Base-by-base conservation (phyloP, 1,139 yeast species). In the Magnusiomyces starmeri region DNA sequence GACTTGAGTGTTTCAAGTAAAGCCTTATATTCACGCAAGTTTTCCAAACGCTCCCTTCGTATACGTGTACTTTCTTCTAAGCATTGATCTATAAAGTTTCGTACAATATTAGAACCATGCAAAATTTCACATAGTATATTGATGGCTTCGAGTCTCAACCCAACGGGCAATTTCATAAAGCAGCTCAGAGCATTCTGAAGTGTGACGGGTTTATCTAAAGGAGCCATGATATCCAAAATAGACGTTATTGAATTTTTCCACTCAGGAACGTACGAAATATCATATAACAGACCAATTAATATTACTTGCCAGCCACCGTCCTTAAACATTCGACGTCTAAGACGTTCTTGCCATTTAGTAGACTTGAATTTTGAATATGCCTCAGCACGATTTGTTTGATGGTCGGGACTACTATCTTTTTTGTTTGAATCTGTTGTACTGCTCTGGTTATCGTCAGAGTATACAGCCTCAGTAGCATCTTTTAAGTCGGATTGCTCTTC, bases 221-320 rank as follows among this genome's bases (percentile, higher is more conserved):
- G 89, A 0, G 92, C 88, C 50, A 84, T 66, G 1, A 68, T 63
- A 46, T 74, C 74, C 55, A 74, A 77, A 2, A 79, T 76, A 40
- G 71, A 69, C 16, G 68, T 71, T 52, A 83, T 77, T 4, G 69
- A 66, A 0, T 71, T 70, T 29, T 72, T 64, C 69, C 78, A 84
- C 21, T 76, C 75, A 0, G 82, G 80, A 32, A 82, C 75, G 59
- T 80, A 75, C 46, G 81, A 81, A 10, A 84, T 78, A 14, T 67
- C 66, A 45, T 66, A 64, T 29, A 89, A 73, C 3, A 89, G 73
- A 20, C 96, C 96, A 45, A 89, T 67, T 35, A 89, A 68, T 46
- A 85, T 78, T 43, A 83, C 75, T 61, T 87, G 84, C 96, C 97
- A 90, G 53, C 81, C 81, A 3, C 96, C 96, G 61, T 87, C 90